These are phyloP conservation scores for Alliaria petiolata DNA, from an alignment of 345 rosid genomes.

Conservation along the genomic window DNA sequence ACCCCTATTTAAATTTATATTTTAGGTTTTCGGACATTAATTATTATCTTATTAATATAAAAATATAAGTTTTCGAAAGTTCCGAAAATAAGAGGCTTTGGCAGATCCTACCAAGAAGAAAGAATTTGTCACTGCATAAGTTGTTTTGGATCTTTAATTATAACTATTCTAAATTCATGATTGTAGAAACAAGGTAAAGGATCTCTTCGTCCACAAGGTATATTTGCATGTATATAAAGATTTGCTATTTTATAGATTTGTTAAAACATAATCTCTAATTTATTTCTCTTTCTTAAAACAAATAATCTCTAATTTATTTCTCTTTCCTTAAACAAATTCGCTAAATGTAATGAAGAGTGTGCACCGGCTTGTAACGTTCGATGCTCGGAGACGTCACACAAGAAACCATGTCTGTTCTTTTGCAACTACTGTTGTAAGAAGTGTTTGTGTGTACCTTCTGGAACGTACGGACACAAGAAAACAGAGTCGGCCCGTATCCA, in stretches of 20 bases:
- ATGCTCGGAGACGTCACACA: neutral
- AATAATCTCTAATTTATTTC: neutral
- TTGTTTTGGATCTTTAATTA: neutral
- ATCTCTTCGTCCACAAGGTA: neutral
- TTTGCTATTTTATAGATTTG: neutral
- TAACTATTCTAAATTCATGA: neutral
- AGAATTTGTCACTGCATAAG: neutral
- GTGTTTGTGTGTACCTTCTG: neutral
- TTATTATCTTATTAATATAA: too few relatives aligned
- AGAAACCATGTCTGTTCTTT: neutral
- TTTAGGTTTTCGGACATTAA: too few relatives aligned
- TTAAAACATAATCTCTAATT: too few relatives aligned
- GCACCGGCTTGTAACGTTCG: neutral
- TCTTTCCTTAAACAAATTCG: neutral
- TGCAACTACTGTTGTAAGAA: neutral
- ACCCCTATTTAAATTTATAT: too few relatives aligned
- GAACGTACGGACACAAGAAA: neutral
- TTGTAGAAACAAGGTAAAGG: neutral
- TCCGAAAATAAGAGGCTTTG: neutral
- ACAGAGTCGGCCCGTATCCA: too few relatives aligned
- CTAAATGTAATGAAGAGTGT: neutral
- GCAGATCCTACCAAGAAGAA: neutral
- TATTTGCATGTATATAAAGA: neutral
- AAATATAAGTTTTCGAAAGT: too few relatives aligned
- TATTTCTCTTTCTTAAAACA: neutral